Conservation (phyloP, 257 asterid species). For the Asclepias syriaca region DNA sequence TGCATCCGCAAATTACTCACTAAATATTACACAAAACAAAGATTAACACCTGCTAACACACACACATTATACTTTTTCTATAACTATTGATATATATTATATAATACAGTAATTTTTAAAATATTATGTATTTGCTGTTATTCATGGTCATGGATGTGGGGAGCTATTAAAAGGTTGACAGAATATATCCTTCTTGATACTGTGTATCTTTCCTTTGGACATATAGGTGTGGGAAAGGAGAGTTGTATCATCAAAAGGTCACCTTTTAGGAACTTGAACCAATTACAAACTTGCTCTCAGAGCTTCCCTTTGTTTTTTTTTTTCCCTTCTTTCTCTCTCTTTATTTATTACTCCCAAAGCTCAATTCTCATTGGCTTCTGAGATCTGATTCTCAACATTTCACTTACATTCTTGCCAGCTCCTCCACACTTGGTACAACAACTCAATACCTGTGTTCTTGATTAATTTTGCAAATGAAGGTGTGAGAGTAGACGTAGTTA, state of each 20-base stretch:
- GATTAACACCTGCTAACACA: background rate
- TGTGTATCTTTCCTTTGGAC: conserved; percentile 6
- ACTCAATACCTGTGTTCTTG: background rate
- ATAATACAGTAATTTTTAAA: too few relatives aligned
- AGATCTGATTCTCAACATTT: conserved; percentile 31
- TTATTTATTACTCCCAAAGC: conserved; percentile 38
- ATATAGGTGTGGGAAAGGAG: conserved; percentile 4
- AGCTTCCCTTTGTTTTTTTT: conserved; percentile 19
- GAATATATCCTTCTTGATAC: background rate
- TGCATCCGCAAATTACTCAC: conserved; percentile 21
- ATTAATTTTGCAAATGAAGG: conserved; percentile 46
- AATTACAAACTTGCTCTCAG: conserved; percentile 16
- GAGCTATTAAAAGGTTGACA: background rate
- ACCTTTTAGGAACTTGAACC: conserved; percentile 39
- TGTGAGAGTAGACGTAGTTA: conserved; percentile 14
- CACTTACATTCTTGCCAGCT: background rate
- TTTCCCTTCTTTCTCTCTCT: conserved; percentile 13
- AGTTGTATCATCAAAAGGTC: conserved; percentile 9
- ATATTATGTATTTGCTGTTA: too few relatives aligned
- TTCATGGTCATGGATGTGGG: too few relatives aligned
- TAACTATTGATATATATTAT: too few relatives aligned
- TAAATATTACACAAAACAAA: background rate
- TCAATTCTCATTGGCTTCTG: conserved; percentile 59
- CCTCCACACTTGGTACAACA: background rate
- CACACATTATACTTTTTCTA: background rate